Base-by-base conservation (phyloP, 257 asterid species). In the Knoxia roxburghii region DNA sequence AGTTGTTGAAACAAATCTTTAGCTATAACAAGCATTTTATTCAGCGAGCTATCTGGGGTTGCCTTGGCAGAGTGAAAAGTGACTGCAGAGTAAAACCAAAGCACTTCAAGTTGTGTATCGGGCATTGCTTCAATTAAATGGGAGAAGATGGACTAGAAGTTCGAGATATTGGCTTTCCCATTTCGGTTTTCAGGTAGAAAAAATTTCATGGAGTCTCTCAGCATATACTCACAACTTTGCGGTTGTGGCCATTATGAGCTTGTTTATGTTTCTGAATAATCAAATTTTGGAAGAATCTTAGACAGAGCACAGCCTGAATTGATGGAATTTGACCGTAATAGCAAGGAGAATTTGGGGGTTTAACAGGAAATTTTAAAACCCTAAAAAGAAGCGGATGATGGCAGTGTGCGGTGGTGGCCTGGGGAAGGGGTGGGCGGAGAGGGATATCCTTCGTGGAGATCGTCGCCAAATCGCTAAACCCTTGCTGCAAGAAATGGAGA, bases 81-180 rank as follows among this genome's bases (percentile, higher is more conserved):
- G 21, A 84, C 78, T 1, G 98, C 94, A 2, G 96, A 83, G 87
- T 91, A 89, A 68, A 91, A 91, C 98, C 95, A 91, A 51, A 89
- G 76, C 46, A 89, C 68, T 68, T 87, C 98, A 54, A 91, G 87
- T 50, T 96, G 95, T 1, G 98, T 96, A 61, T 89, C 94, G 65
- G 85, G 88, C 96, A 84, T 89, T 20, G 91, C 61, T 56, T 91
- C 94, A 71, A 87, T 77, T 64, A 81, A 72, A 43, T 95, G 94
- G 79, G 84, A 87, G 83, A 87, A 91, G 80, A 91, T 89, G 11
- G 94, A 65, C 88, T 89, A 86, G 41, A 91, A 85, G 21, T 77
- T 68, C 9, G 91, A 85, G 78, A 81, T 85, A 79, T 89, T 86
- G 8, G 86, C 76, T 83, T 71, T 76, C 20, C 96, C 96, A 35